A percentile compares a stretch with the other conserved stretches of the same genome.
Evolutionary conservation across 805 yeast genomes (phyloP).

Genomic region (Tetrapisispora fleetii): DNA sequence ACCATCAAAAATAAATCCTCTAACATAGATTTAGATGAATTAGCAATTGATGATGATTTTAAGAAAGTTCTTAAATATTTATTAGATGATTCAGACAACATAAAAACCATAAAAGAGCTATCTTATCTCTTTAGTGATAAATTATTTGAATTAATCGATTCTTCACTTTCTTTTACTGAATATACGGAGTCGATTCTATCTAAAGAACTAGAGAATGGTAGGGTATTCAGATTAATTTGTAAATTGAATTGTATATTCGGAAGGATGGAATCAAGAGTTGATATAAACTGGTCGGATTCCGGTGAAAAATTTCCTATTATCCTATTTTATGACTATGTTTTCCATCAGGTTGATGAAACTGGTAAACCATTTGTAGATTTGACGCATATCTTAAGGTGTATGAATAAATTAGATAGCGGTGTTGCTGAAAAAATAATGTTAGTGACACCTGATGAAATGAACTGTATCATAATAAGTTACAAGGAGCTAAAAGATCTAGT

Average conservation of each 20-base stretch:
- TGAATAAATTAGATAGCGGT: slow-evolving; percentile 90
- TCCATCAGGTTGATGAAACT: slow-evolving; percentile 69
- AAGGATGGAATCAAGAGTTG: slow-evolving; percentile 54
- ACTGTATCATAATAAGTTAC: slow-evolving; percentile 75
- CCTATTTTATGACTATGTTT: slow-evolving; percentile 74
- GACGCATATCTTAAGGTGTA: slow-evolving; percentile 64
- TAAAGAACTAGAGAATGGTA: slow-evolving; percentile 77
- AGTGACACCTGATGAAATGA: slow-evolving; percentile 76
- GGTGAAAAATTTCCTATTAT: slow-evolving; percentile 66
- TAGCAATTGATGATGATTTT: slow-evolving; percentile 36
- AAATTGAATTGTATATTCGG: slow-evolving; percentile 74
- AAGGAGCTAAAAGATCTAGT: slow-evolving; percentile 69
- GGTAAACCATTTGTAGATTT: slow-evolving; percentile 76
- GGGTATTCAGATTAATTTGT: slow-evolving; percentile 71
- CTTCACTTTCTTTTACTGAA: slow-evolving; percentile 44
- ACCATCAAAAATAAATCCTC: background rate
- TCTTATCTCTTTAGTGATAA: slow-evolving; percentile 35
- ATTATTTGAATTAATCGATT: slow-evolving; percentile 39
- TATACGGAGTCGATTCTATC: slow-evolving; percentile 50
- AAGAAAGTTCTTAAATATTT: slow-evolving; percentile 36
- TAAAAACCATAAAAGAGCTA: slow-evolving; percentile 27
- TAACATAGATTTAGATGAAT: slow-evolving; percentile 3
- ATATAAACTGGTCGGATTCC: slow-evolving; percentile 57
- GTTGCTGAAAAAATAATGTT: slow-evolving; percentile 72
- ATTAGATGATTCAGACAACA: slow-evolving; percentile 18